Conservation (phyloP, 352 stramenopile species). For the Globisporangium sylvaticum region DNA sequence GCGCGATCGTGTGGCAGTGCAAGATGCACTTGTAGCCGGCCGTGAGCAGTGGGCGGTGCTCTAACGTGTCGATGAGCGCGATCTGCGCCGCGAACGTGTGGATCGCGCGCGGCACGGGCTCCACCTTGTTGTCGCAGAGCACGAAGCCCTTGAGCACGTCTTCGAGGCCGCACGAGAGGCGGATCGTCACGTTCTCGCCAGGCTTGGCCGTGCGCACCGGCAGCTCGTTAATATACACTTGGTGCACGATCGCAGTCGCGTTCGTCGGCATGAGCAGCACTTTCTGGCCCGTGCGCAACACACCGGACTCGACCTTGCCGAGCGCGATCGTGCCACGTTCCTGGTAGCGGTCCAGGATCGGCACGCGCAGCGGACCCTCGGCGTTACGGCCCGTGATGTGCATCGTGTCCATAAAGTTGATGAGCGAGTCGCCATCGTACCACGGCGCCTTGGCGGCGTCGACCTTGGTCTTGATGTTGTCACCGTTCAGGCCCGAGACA, state of each 20-base stretch:
- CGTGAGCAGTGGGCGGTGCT: constrained; percentile 95
- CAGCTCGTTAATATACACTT: constrained; percentile 92
- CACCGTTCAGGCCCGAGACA: constrained; percentile 94
- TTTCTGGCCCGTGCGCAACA: constrained; percentile 90
- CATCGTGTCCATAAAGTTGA: constrained; percentile 92
- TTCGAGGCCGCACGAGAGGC: constrained; percentile 86
- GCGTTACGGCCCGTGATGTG: constrained; percentile 90
- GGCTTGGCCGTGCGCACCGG: constrained; percentile 93
- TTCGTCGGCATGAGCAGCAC: constrained; percentile 95
- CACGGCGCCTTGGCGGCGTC: constrained; percentile 74
- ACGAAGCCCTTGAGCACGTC: constrained; percentile 92
- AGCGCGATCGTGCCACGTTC: constrained; percentile 96
- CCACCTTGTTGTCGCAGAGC: constrained; percentile 74
- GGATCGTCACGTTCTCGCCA: constrained; percentile 97
- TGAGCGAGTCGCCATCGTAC: constrained; percentile 94
- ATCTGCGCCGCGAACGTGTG: constrained; percentile 91
- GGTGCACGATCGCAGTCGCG: constrained; percentile 51
- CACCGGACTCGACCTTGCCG: constrained; percentile 97
- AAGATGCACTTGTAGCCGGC: constrained; percentile 97
- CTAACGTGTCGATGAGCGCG: constrained; percentile 94
- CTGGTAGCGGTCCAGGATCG: constrained; percentile 96
- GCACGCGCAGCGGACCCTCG: constrained; percentile 90
- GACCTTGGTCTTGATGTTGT: constrained; percentile 94
- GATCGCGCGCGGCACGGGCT: constrained; percentile 50
- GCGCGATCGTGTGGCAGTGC: constrained; percentile 96